Conservation (phyloP, 2,329 filamentous ascomycete genomes). For the Diplodia corticola region DNA sequence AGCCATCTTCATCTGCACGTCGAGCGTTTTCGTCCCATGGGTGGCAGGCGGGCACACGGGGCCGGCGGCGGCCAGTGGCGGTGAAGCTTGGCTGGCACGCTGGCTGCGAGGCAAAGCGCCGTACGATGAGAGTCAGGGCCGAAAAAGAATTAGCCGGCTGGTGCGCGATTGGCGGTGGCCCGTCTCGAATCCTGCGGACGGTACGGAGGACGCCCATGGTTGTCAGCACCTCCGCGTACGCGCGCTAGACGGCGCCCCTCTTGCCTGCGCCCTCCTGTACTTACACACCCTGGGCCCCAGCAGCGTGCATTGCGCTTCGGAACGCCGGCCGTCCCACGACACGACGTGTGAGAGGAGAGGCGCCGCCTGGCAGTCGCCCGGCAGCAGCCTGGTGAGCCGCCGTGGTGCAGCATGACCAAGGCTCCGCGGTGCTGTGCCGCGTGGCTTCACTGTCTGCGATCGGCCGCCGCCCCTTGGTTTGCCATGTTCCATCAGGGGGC, state of each 20-base stretch:
- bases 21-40: constrained; percentile 19
- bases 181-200: constrained; percentile 3
- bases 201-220: not conserved
- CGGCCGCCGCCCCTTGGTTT: not conserved
- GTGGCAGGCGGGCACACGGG: constrained; percentile 10
- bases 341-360: not conserved
- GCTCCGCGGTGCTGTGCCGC: not conserved
- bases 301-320: not conserved
- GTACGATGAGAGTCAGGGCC: constrained; percentile 16
- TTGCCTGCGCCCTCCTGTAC: not conserved
- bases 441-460: not conserved
- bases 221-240: constrained; percentile 7
- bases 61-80: constrained; percentile 10
- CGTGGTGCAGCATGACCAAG: not conserved
- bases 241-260: not conserved
- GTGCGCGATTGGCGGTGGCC: constrained; percentile 9
- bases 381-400: not conserved
- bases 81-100: constrained; percentile 15
- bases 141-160: not conserved
- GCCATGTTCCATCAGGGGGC: constrained; percentile 1
- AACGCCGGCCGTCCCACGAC: constrained; percentile 6
- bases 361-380: not conserved
- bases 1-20: constrained; percentile 12
- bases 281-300: not conserved
- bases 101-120: not conserved